phyloP scores from a whole-genome alignment of 208 protist species.

The Angomonas deanei region DNA sequence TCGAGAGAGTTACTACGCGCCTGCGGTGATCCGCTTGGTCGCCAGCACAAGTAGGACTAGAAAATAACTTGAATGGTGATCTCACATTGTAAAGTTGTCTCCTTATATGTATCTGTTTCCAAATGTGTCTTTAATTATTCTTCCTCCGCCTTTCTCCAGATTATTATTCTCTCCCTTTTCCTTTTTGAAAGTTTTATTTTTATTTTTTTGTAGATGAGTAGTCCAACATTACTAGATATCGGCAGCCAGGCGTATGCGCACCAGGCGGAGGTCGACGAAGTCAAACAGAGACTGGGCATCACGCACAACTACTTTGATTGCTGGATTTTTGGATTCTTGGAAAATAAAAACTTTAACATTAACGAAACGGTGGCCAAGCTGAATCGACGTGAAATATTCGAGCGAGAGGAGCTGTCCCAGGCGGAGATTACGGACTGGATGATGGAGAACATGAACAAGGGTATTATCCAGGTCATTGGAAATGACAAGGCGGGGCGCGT shows the following conservation, averaged over 20 bases:
- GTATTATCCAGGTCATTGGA: constrained; percentile 74
- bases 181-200: background rate
- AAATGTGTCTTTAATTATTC: background rate
- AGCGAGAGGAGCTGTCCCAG: constrained; percentile 39
- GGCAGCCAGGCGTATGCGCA: constrained; percentile 44
- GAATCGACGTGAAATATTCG: constrained; percentile 54
- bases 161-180: background rate
- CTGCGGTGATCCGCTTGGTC: constrained; percentile 24
- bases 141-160: background rate
- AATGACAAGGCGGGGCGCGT: constrained; percentile 61
- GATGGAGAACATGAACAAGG: constrained; percentile 50
- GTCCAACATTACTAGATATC: constrained; percentile 43
- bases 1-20: constrained; percentile 19
- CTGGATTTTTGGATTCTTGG: constrained; percentile 80
- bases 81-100: background rate
- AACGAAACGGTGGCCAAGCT: constrained; percentile 68
- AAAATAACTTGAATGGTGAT: background rate
- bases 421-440: constrained; percentile 72
- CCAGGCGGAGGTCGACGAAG: constrained; percentile 53
- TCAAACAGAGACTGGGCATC: constrained; percentile 57
- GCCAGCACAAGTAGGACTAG: background rate
- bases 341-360: constrained; percentile 84
- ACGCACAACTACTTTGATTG: constrained; percentile 67
- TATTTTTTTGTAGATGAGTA: constrained; percentile 16
- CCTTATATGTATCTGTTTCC: too few species aligned